Conservation (phyloP, 2,329 filamentous ascomycete genomes). For the Teratosphaeria epicoccoides region DNA sequence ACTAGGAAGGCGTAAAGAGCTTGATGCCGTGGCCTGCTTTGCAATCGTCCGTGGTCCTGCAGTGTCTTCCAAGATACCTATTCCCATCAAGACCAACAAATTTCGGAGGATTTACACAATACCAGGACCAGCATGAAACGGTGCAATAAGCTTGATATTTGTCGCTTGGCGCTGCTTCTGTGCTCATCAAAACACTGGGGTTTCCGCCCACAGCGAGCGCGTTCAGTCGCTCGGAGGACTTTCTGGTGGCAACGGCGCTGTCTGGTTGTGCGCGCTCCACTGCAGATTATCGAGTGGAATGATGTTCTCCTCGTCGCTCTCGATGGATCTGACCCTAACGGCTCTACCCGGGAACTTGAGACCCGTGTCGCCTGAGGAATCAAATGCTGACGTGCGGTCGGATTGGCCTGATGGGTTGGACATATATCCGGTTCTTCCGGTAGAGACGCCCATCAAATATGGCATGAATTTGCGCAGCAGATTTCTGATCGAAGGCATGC, state of each 20-base stretch:
- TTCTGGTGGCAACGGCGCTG: neutral
- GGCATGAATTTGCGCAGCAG: constrained; percentile 3
- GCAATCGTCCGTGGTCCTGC: too few relatives aligned
- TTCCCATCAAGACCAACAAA: too few relatives aligned
- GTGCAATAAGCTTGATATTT: too few relatives aligned
- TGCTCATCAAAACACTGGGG: too few relatives aligned
- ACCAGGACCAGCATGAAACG: too few relatives aligned
- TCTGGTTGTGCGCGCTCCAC: neutral
- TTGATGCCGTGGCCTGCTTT: too few relatives aligned
- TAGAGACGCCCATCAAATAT: constrained; percentile 4
- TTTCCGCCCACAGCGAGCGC: too few relatives aligned
- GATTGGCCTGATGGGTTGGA: neutral
- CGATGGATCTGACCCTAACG: neutral
- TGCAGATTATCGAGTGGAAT: neutral
- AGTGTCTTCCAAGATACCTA: too few relatives aligned
- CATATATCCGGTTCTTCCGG: neutral
- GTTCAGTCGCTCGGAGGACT: too few relatives aligned
- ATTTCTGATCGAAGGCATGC: constrained; percentile 7
- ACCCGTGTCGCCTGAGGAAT: neutral
- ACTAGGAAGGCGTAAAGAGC: too few relatives aligned
- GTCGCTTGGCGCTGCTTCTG: too few relatives aligned
- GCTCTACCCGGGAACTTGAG: neutral
- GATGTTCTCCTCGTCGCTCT: neutral
- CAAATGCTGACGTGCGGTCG: neutral
- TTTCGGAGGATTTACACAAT: too few relatives aligned